Base-by-base conservation (phyloP, 352 stramenopile species). In the Aphanomyces euteiches region DNA sequence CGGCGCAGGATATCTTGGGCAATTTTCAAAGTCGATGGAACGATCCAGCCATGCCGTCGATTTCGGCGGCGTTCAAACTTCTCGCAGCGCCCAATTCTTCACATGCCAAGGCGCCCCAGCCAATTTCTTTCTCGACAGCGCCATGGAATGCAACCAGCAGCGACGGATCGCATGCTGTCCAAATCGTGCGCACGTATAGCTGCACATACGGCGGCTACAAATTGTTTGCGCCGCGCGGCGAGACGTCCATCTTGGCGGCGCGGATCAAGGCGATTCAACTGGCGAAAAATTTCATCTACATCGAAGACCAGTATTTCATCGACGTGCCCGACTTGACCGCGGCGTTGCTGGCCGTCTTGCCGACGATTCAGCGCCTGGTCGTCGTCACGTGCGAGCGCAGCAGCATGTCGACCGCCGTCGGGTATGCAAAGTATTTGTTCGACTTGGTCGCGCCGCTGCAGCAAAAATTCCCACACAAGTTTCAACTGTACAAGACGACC, bases 301-400 rank as follows among this genome's bases (percentile, higher is more conserved):
- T 90, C 66, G 78, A 89, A 61, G 83, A 90, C 56, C 79, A 90
- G 73, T 89, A 90, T 73, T 90, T 90, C 50, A 83, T 88, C 61
- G 66, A 80, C 36, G 78, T 90, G 54, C 78, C 81, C n/a, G 75
- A 88, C 69, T 72, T 90, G 4, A 65, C 87, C 66, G 73, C 83
- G 0, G 79, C 77, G 28, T 76, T 90, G 4, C 21, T 78, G 48
- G 65, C 75, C 1, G 78, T 79, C 47, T 75, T 87, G 19, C 80
- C 78, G 0, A 76, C 75, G 7, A 74, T 85, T 3, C 75, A 83
- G 34, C 77, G 78, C 5, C 72, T 90, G 17, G 79, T 87, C 56
- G 77, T 90, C 41, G 74, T 90, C 37, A 75, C 87, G 38, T 78
- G 85, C 69, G 72, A 73, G 36, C 74, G 74, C 5, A 34, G 45